Conservation (phyloP, 768 basidiomycete genomes). For the Lactarius deliciosus region DNA sequence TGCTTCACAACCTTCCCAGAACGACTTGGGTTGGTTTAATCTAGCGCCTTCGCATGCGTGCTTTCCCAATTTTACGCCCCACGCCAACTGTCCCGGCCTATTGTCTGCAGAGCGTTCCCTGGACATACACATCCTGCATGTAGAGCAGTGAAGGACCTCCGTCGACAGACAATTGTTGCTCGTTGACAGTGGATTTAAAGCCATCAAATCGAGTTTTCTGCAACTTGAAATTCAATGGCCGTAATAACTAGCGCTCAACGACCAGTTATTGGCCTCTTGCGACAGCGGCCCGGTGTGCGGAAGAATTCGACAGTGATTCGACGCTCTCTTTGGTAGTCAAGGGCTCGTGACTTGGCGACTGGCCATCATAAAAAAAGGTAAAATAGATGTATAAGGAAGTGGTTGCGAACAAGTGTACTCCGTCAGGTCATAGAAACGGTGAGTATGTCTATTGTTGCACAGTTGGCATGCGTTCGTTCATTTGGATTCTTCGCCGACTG, state of each 20-base stretch:
- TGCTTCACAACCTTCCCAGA: too few relatives aligned
- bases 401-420: neutral
- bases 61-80: too few relatives aligned
- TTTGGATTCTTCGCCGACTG: neutral
- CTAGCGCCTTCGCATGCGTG: too few relatives aligned
- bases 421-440: neutral
- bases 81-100: neutral
- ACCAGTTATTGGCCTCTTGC: too few relatives aligned
- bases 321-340: neutral
- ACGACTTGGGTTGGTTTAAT: too few relatives aligned
- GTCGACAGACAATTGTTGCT: neutral
- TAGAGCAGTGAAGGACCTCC: too few relatives aligned
- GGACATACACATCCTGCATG: neutral
- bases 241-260: too few relatives aligned
- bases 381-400: slow-evolving; percentile 6
- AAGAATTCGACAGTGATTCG: too few relatives aligned
- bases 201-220: too few relatives aligned
- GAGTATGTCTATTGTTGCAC: slow-evolving; percentile 17
- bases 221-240: too few relatives aligned
- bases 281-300: too few relatives aligned
- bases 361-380: neutral
- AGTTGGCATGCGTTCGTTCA: slow-evolving; percentile 8
- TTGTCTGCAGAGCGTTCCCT: slow-evolving; percentile 2
- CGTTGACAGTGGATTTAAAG: neutral
- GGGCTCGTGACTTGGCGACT: neutral